Evolutionary conservation across 2,329 filamentous ascomycete species (phyloP).

Genomic region (Epichloe baconii): DNA sequence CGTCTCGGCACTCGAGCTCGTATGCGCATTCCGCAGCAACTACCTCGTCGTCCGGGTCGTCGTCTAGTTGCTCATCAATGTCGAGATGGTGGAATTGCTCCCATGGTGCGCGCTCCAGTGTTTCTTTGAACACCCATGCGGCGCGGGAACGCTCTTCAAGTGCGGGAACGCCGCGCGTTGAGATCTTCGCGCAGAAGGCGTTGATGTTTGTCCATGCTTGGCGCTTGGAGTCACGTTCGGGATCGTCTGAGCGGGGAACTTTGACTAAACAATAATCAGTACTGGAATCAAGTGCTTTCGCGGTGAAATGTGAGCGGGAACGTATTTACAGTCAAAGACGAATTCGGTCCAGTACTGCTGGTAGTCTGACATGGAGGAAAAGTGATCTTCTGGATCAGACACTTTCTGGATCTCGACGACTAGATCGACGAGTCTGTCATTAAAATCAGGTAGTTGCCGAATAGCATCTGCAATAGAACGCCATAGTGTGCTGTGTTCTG

Average conservation of each 20-base stretch:
- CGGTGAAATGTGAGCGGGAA: too few relatives aligned
- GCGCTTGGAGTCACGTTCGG: not conserved
- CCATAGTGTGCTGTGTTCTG: not conserved
- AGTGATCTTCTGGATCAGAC: not conserved
- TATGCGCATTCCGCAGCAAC: not conserved
- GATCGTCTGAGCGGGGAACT: not conserved
- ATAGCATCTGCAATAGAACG: not conserved
- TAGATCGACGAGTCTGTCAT: not conserved
- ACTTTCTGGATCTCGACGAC: constrained; percentile 1
- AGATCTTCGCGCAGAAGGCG: constrained; percentile 2
- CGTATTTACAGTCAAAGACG: not conserved
- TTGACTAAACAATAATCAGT: not conserved
- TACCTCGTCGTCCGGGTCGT: not conserved
- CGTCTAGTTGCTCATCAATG: constrained; percentile 1
- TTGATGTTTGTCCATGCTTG: constrained; percentile 2
- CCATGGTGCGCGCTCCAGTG: not conserved
- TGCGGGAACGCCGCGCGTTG: not conserved
- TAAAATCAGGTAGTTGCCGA: not conserved
- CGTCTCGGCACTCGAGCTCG: constrained; percentile 3
- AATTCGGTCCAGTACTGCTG: not conserved
- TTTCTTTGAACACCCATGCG: constrained; percentile 1
- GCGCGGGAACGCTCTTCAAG: not conserved
- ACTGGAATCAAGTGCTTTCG: too few relatives aligned
- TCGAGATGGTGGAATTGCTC: constrained; percentile 2
- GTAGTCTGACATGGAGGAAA: not conserved